Evolutionary conservation across 1,284 basidiomycete species (phyloP).

Genomic region (Cutaneotrichosporon curvatum): DNA sequence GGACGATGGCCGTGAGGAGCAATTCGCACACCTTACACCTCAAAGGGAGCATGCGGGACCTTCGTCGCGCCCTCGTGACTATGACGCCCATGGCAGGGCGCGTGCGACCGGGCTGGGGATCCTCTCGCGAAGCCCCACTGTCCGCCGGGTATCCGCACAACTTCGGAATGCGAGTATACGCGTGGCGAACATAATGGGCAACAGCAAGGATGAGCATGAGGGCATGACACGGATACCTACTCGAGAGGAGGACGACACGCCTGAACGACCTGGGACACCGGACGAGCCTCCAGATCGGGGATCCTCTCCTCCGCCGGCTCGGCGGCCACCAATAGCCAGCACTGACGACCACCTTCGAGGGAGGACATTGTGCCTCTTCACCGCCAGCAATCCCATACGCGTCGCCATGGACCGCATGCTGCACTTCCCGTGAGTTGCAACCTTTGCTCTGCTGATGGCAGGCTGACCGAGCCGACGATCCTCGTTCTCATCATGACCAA

Average conservation of each 20-base stretch:
- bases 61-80: slow-evolving; percentile 2
- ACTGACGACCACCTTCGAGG: slow-evolving; percentile 55
- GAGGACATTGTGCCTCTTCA: slow-evolving; percentile 69
- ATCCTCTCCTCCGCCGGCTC: slow-evolving; percentile 8
- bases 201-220: slow-evolving; percentile 26
- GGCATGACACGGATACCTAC: slow-evolving; percentile 19
- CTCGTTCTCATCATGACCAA: slow-evolving; percentile 78
- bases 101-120: slow-evolving; percentile 4
- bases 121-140: slow-evolving; percentile 27
- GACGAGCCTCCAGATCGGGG: neutral
- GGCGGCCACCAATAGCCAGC: slow-evolving; percentile 12
- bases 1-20: no score
- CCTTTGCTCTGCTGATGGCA: slow-evolving; percentile 33
- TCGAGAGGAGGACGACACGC: slow-evolving; percentile 17
- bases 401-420: slow-evolving; percentile 61
- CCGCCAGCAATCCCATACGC: slow-evolving; percentile 60
- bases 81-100: slow-evolving; percentile 23
- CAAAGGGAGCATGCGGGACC: no score
- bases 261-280: neutral
- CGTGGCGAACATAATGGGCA: slow-evolving; percentile 55
- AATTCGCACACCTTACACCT: no score
- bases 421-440: slow-evolving; percentile 55
- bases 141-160: slow-evolving; percentile 31
- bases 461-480: slow-evolving; percentile 81
- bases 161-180: slow-evolving; percentile 55